Conservation (phyloP, 345 rosid species). For the Eucalyptus cloeziana region DNA sequence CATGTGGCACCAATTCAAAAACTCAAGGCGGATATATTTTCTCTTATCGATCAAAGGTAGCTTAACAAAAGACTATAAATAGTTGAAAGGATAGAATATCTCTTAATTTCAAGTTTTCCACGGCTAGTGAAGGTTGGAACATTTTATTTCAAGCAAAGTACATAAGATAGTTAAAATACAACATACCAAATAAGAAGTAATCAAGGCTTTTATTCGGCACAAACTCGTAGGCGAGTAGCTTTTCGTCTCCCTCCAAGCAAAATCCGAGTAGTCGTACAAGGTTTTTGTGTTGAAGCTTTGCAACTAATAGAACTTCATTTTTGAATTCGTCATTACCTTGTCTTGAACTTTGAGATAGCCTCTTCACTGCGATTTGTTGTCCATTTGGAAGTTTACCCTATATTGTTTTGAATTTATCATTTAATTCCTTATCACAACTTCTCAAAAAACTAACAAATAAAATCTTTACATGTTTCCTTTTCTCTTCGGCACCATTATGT, state of each 20-base stretch:
- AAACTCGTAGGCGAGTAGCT: neutral
- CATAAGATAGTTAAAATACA: neutral
- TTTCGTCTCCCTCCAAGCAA: neutral
- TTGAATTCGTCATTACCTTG: constrained; percentile 23
- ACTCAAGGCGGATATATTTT: neutral
- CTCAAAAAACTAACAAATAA: neutral
- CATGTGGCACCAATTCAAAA: neutral
- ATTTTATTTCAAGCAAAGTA: neutral
- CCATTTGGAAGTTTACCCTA: constrained; percentile 30
- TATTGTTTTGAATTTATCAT: neutral
- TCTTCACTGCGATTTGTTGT: constrained; percentile 35
- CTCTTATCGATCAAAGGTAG: neutral
- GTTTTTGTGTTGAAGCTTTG: neutral
- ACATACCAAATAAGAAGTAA: neutral
- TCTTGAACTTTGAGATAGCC: constrained; percentile 13
- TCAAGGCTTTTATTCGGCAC: neutral
- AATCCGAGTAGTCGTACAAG: neutral
- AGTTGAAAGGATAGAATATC: neutral
- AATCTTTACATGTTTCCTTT: neutral
- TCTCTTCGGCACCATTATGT: neutral
- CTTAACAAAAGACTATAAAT: neutral
- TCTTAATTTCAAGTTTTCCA: neutral
- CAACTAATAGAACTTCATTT: neutral
- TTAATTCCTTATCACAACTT: neutral
- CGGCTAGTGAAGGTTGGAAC: neutral